Evolutionary conservation across 345 rosid species (phyloP), one percentile per base, ranked within the genome.

Genomic region (Syzygium aromaticum): DNA sequence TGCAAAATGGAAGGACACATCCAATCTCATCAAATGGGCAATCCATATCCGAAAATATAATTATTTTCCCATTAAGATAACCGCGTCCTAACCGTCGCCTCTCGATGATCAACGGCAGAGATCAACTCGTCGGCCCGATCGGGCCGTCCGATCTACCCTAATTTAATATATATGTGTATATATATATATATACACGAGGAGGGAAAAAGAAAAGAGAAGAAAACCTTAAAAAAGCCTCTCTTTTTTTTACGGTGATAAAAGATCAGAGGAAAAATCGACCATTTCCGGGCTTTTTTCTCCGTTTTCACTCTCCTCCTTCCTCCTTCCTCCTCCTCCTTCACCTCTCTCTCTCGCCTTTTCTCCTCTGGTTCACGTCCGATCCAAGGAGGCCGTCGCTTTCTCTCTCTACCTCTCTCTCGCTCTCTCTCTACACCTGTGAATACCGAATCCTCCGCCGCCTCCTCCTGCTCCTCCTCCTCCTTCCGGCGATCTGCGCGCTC

Each of bases 361-460:
- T 86, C 84, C 40, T 73, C 82, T 21, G 82, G 22, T 38, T 73
- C 49, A 23, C 82, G 82, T 77, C 67, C 90, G 91, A 91, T 93
- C 93, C 89, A 87, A 87, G 86, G 56, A 43, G 63, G 77, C 90
- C 49, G 77, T 43, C 73, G 6, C 64, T 51, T 85, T 91, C 59
- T 54, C 82, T 51, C 85, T 84, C 67, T 87, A 88, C 56, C 43
- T 7, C 38, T 77, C 83, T 84, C 54, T 84, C n/a, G n/a, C 77
- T 61, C 78, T 59, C 87, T 28, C 86, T 52, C 91, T 85, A 91
- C 86, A 88, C 85, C 86, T 52, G 61, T 27, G 17, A 11, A 67
- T 46, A 27, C 73, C 33, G 73, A 30, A 23, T 40, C 61, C 73
- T 54, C 77, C 54, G 12, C 53, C 19, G 57, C 52, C 52, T 54